Evolutionary conservation across 805 yeast species (phyloP).

Genomic region (Wickerhamiella sorbophila): DNA sequence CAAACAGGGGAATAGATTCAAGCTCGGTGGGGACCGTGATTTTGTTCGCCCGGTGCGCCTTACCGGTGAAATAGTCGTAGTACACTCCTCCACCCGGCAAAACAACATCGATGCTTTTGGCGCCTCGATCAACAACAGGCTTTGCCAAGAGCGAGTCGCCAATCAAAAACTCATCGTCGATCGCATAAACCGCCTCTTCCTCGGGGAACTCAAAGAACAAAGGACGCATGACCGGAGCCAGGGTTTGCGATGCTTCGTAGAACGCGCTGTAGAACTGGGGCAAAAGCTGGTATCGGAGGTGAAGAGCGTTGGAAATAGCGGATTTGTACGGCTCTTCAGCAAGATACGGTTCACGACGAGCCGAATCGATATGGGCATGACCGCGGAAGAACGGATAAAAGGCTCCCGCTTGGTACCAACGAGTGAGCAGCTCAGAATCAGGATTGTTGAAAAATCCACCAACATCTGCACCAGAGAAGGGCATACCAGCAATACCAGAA

Average conservation of each 20-base stretch:
- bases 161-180: slow-evolving; percentile 75
- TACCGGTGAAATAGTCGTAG: slow-evolving; percentile 25
- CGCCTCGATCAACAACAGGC: slow-evolving; percentile 56
- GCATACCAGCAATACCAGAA: slow-evolving; percentile 69
- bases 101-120: slow-evolving; percentile 29
- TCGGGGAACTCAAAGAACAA: slow-evolving; percentile 22
- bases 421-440: slow-evolving; percentile 53
- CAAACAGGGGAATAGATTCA: slow-evolving; percentile 50
- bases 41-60: slow-evolving; percentile 4
- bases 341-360: slow-evolving; percentile 87
- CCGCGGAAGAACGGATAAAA: slow-evolving; percentile 96
- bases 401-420: slow-evolving; percentile 95
- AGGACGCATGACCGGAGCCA: slow-evolving; percentile 48
- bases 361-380: slow-evolving; percentile 90
- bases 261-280: slow-evolving; percentile 76
- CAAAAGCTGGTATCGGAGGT: slow-evolving; percentile 56
- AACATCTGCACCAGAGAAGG: slow-evolving; percentile 91
- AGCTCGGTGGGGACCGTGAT: slow-evolving; percentile 31
- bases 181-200: slow-evolving; percentile 32
- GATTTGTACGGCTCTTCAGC: slow-evolving; percentile 60
- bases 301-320: slow-evolving; percentile 53
- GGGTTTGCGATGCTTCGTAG: slow-evolving; percentile 42
- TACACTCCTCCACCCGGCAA: slow-evolving; percentile 34
- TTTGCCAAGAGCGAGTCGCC: slow-evolving; percentile 58
- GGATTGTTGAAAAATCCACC: slow-evolving; percentile 97